These are phyloP conservation scores for Saccharomycopsis hybrid DNA, from an alignment of 1,139 yeast species.

Conservation along the genomic window DNA sequence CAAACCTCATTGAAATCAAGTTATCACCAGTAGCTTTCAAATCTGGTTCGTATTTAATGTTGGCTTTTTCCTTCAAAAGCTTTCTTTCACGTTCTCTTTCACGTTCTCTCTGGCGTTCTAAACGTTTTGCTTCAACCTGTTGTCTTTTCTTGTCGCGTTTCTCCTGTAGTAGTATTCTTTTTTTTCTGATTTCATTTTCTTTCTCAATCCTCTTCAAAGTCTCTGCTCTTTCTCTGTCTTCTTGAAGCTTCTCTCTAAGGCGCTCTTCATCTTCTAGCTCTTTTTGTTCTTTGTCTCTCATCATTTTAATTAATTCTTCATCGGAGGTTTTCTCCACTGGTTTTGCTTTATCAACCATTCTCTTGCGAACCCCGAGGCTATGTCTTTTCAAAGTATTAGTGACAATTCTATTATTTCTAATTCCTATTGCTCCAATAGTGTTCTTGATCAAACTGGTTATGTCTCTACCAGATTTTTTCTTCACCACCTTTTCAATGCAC, in stretches of 20 bases:
- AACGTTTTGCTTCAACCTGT: neutral
- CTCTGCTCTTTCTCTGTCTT: neutral
- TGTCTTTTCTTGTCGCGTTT: neutral
- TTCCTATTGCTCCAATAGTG: slow-evolving; percentile 18
- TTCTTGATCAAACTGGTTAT: slow-evolving; percentile 20
- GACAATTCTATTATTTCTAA: slow-evolving; percentile 17
- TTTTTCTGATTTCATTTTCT: slow-evolving; percentile 1
- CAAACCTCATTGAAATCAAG: slow-evolving; percentile 7
- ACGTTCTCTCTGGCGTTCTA: slow-evolving; percentile 1
- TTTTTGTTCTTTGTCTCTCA: slow-evolving; percentile 2
- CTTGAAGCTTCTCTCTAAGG: neutral
- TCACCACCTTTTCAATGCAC: slow-evolving; percentile 18
- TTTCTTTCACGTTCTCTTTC: neutral
- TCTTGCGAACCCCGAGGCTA: neutral
- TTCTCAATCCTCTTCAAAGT: slow-evolving; percentile 8
- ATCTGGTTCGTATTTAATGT: neutral
- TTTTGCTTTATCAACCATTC: neutral
- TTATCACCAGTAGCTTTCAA: slow-evolving; percentile 6
- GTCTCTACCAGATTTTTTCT: slow-evolving; percentile 15
- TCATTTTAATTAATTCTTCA: slow-evolving; percentile 4
- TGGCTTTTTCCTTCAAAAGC: neutral
- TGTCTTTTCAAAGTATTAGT: slow-evolving; percentile 17
- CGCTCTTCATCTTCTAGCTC: neutral
- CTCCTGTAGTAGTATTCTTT: neutral
- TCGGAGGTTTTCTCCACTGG: neutral